phyloP scores from a whole-genome alignment of 73 alveolate species.

The Paramecium sonneborni region DNA sequence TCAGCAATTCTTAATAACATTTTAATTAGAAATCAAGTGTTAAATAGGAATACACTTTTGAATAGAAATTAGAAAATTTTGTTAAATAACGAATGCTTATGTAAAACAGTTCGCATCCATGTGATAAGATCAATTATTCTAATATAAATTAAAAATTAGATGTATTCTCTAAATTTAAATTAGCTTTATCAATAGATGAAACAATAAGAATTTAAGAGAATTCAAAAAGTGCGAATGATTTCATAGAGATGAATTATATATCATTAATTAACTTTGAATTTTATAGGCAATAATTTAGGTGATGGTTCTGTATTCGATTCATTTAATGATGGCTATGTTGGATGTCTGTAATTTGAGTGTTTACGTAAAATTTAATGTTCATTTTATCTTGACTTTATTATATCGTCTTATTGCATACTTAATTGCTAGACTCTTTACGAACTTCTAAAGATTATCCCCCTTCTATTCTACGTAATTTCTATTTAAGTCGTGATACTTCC shows the following conservation, averaged over 20 bases:
- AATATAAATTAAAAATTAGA: neutral
- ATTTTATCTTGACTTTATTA: neutral
- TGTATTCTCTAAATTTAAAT: neutral
- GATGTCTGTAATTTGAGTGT: neutral
- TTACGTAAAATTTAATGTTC: neutral
- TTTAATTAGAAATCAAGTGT: neutral
- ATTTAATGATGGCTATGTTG: neutral
- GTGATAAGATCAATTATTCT: neutral
- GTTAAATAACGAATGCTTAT: neutral
- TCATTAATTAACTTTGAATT: neutral
- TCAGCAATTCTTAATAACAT: neutral
- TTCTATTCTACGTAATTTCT: neutral
- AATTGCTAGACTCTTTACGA: neutral
- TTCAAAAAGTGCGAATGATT: neutral
- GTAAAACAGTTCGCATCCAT: neutral
- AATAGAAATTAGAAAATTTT: neutral
- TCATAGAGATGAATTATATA: neutral
- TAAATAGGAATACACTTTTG: neutral
- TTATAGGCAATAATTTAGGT: neutral
- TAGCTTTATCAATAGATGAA: neutral
- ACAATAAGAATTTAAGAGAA: neutral
- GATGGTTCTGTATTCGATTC: neutral
- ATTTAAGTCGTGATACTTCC: neutral
- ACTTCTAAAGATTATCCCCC: neutral
- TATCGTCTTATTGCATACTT: neutral